Base-by-base conservation (phyloP, 2,329 filamentous ascomycete genomes). In the Pseudogymnoascus sp. region DNA sequence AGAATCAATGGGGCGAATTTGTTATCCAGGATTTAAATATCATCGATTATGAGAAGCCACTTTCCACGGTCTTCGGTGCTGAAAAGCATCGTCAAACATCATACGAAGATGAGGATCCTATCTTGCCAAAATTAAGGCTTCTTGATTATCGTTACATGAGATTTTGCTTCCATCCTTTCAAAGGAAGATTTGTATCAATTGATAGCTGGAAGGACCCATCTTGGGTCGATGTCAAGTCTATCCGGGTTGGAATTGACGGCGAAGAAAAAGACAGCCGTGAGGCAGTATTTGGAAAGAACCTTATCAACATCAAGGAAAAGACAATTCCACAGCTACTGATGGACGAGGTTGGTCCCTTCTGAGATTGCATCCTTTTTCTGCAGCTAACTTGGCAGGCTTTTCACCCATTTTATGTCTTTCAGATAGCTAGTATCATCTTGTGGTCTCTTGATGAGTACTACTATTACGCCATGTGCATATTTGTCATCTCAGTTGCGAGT, bases 381-480 rank as follows among this genome's bases (percentile, higher is more conserved):
- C 64, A 62, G 67, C 71, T 72, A 63, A 72, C 61, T 59, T 21
- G 29, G 7, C 11, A 91, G 84, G 92, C 91, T 19, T 92, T 99
- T 71, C 95, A 99, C 73, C 96, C 95, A 0, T 99, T 99, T 74
- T 99, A 99, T 74, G 89, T 99, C 63, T 99, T 99, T 73, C 95
- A 99, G 76, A 88, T 97, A 70, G 93, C 93, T 59, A 97, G 95
- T 79, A 80, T 99, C 68, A 77, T 96, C 42, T 84, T 99, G 3
- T 99, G 95, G 95, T 97, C 93, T 9, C 73, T 97, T 68, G 95
- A 99, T 72, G 83, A 96, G 70, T 99, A 99, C 75, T 99, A 97
- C 74, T 99, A 97, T 77, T 99, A 99, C 75, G 95, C 95, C 4
- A 83, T 87, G 15, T 96, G 93, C 73, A 99, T 99, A 70, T 96